Evolutionary conservation across 306 rosid species (phyloP), one percentile per base, ranked within the genome.

Genomic region (Psophocarpus tetragonolobus): DNA sequence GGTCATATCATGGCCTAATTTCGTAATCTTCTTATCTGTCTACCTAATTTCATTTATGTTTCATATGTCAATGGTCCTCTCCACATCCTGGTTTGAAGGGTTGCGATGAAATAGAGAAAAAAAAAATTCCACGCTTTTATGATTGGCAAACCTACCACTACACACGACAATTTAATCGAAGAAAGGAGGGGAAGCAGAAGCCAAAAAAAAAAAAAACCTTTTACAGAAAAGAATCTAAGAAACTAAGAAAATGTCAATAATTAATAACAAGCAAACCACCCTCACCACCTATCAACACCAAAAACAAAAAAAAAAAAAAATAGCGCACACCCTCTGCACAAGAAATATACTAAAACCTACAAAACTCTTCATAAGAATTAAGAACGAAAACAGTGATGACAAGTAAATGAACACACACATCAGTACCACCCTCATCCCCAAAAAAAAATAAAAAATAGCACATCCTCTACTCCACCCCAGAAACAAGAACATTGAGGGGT

Each of bases 1-100:
- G 60, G 70, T 70, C 81, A 58, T 36, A 70, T 70, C 61, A 51
- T 51, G 39, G 63, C 77, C 73, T 21, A 67, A 82, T 68, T 14
- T 47, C 61, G 14, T 20, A 61, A 69, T 61, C 67, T 38, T 9
- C 61, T 9, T 27, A 10, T 32, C n/a, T 36, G 24, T 65, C 69
- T 38, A 50, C 81, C 77, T 3, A 27, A 13, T 74, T 47, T 35
- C 71, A 53, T 9, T 18, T 30, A 30, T 65, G 32, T 14, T 53
- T 60, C 80, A 51, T 71, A 44, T 65, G 80, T 45, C 54, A 29
- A 6, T 15, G 29, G 36, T 74, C 72, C 58, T 68, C 41, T 18
- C 35, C 71, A 61, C 77, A 50, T 29, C 35, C 30, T 58, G 38
- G 12, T 75, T 30, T 33, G 12, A 75, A 81, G 50, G 35, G 26